Evolutionary conservation across 495 filamentous ascomycete species (phyloP), one percentile per base, ranked within the genome.

Genomic region (Chaetomidium leptoderma): DNA sequence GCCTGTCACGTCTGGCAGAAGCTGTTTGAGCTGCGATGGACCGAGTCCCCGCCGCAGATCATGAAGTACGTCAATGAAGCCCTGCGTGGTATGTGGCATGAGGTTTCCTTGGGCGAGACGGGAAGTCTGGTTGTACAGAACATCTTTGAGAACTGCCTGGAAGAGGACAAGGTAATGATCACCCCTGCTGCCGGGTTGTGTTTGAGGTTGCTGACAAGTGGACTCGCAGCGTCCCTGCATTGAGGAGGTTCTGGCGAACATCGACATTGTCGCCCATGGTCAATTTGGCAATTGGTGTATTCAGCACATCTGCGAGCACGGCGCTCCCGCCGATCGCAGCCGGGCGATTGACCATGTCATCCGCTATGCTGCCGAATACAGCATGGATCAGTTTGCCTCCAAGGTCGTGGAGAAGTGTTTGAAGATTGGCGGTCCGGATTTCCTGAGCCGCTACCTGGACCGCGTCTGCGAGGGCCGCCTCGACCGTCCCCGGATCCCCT

Each of bases 281-380:
- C 93, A 98, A 67, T 98, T 97, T 69, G 93, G 93, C 47, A 98
- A 98, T 67, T 98, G 93, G 93, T 98, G 93, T 73, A 97, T 98
- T 63, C 93, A 98, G 72, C 93, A 98, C 73, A 91, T 98, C 68
- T 98, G 93, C 74, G 93, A 98, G 69, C 95, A 98, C 70, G 95
- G 93, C 36, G 85, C 87, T 58, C 90, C 92, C 27, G 85, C 85
- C 55, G 93, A 98, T 69, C 91, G 91, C 67, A 95, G 85, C 72
- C 85, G 90, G 61, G 93, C 93, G 26, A 86, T 96, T 63, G 95
- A 97, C 65, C 92, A 96, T 71, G 90, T 97, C 60, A 85, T 97
- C 62, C 86, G 85, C 61, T 92, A 90, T 76, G 87, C 91, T 24
- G 86, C 90, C 26, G 91, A 97, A 71, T 98, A 97, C 73, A 97